These are phyloP conservation scores for Penicillium rolfsii DNA, from an alignment of 2,329 filamentous ascomycete species.

Conservation along the genomic window DNA sequence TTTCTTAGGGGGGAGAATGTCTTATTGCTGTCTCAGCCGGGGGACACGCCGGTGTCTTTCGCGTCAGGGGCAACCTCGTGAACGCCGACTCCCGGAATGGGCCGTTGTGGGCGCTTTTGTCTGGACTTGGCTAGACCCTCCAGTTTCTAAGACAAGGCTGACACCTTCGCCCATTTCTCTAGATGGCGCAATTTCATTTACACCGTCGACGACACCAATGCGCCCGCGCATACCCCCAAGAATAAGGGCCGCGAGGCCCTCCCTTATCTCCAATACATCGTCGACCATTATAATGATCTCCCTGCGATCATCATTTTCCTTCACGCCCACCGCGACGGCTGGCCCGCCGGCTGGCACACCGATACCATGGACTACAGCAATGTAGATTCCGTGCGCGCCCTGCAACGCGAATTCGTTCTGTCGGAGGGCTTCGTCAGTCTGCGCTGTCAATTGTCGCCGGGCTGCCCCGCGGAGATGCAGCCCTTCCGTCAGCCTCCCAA, in stretches of 20 bases:
- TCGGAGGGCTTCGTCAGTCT: conserved; percentile 62
- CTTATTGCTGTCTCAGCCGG: not conserved
- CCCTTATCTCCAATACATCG: conserved; percentile 52
- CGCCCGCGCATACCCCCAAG: conserved; percentile 36
- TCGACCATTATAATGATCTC: conserved; percentile 52
- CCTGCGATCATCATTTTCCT: conserved; percentile 59
- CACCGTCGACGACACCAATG: conserved; percentile 44
- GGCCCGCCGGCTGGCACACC: conserved; percentile 58
- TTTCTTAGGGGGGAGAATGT: not conserved
- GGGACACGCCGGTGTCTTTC: not conserved
- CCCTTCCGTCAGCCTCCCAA: conserved; percentile 30
- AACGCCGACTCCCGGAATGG: not conserved
- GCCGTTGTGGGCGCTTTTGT: not conserved
- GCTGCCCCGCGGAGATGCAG: conserved; percentile 37
- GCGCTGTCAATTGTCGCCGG: conserved; percentile 51
- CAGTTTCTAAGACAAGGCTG: not conserved
- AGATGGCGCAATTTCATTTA: conserved; percentile 54
- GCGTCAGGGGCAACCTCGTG: not conserved
- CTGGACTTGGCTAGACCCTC: not conserved
- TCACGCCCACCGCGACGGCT: conserved; percentile 57
- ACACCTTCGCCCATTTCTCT: not conserved
- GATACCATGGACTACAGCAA: conserved; percentile 60
- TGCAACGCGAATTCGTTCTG: conserved; percentile 55
- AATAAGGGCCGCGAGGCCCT: conserved; percentile 52
- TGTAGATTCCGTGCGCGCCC: conserved; percentile 53